phyloP scores from a whole-genome alignment of 352 stramenopile species.

The Blastocystis hominis region DNA sequence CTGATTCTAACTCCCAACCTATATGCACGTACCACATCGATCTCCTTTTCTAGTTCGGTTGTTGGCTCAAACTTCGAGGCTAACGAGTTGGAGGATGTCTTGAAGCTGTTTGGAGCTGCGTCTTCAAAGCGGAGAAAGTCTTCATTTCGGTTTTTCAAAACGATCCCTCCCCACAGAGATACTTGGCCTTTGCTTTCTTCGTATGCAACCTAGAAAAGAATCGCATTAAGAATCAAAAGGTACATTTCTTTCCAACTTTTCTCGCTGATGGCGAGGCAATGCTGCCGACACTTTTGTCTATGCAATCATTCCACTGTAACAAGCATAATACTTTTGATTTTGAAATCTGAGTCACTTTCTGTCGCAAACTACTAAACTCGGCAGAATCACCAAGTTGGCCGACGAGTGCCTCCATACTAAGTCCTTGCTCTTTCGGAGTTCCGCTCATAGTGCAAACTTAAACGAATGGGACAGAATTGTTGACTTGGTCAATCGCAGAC shows the following conservation, averaged over 20 bases:
- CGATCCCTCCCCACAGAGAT: conserved; percentile 47
- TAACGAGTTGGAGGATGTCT: not conserved
- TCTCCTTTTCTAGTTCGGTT: conserved; percentile 46
- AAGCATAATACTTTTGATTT: not conserved
- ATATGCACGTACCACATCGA: conserved; percentile 23
- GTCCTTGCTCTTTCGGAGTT: not conserved
- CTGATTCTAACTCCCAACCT: not conserved
- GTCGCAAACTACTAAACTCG: not conserved
- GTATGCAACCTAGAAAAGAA: conserved; percentile 2
- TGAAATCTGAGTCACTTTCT: conserved; percentile 15
- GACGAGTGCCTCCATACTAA: not conserved
- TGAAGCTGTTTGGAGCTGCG: not conserved
- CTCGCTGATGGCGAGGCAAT: not conserved
- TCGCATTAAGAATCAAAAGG: not conserved
- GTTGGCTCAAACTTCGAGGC: conserved; percentile 14
- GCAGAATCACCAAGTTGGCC: not conserved
- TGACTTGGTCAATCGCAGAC: not conserved
- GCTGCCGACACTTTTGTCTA: conserved; percentile 42
- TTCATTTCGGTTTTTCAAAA: conserved; percentile 20
- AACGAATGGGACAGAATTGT: not conserved
- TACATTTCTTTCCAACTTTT: conserved; percentile 46
- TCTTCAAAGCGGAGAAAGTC: conserved; percentile 3
- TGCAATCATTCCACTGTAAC: not conserved
- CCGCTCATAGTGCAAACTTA: not conserved
- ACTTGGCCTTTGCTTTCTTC: conserved; percentile 1